These are phyloP conservation scores for Colletotrichum kahawae DNA, from an alignment of 2,329 filamentous ascomycete species.

Conservation along the genomic window DNA sequence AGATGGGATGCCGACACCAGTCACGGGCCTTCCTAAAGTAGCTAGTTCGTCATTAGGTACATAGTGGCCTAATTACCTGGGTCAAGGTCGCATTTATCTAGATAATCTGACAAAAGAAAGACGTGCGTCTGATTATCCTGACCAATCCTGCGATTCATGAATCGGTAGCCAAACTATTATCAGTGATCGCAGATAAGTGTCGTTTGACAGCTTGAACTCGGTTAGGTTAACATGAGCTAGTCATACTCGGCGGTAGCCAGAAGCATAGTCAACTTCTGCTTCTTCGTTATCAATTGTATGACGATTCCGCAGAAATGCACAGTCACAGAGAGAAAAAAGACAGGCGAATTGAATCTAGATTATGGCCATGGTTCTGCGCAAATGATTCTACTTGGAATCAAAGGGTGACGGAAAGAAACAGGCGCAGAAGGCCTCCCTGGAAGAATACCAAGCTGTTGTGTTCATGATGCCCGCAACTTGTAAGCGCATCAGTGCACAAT, in stretches of 20 bases:
- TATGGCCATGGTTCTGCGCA: no score
- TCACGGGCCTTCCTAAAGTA: background rate
- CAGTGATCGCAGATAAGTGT: background rate
- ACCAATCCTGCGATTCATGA: background rate
- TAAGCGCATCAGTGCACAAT: no score
- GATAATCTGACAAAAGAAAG: background rate
- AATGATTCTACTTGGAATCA: no score
- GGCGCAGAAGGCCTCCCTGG: no score
- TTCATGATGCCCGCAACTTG: no score
- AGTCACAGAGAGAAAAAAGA: no score
- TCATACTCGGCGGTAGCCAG: no score
- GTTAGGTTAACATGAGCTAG: background rate
- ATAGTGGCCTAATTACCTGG: background rate
- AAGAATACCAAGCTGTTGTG: no score
- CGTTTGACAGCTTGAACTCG: background rate
- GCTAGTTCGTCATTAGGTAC: background rate
- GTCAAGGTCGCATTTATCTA: background rate
- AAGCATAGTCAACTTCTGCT: background rate
- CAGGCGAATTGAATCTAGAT: no score
- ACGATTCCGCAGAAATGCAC: background rate
- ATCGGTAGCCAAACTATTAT: background rate
- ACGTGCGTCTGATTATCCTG: background rate
- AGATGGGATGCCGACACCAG: background rate
- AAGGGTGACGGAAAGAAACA: no score
- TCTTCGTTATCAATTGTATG: background rate